Evolutionary conservation across 176 grass and related monocot genomes (phyloP).

Genomic region (Paspalum vaginatum): DNA sequence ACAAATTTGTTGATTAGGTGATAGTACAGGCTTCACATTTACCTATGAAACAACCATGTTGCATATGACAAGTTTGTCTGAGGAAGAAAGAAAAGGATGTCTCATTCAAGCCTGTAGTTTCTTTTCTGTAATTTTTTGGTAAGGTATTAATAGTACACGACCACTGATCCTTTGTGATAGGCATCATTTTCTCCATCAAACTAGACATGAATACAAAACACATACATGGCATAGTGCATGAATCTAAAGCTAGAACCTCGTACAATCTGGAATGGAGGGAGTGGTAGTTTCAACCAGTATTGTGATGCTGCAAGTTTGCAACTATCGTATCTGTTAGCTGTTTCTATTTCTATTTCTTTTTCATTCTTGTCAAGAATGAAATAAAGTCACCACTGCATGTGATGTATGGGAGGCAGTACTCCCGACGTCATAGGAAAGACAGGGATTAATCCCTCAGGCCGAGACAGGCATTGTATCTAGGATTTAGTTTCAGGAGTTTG

Average conservation of each 20-base stretch:
- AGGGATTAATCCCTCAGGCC: too few relatives aligned
- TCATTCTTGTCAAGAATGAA: conserved; percentile 1
- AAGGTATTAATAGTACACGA: background rate
- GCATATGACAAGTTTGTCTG: background rate
- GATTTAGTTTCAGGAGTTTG: too few relatives aligned
- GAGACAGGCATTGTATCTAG: too few relatives aligned
- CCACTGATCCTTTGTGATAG: background rate
- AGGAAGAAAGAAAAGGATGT: background rate
- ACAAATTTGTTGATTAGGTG: background rate
- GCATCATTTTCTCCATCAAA: too few relatives aligned
- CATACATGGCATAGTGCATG: too few relatives aligned
- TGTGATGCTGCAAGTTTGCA: conserved; percentile 1
- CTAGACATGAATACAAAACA: too few relatives aligned
- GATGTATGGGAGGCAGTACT: too few relatives aligned
- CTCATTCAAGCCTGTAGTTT: background rate
- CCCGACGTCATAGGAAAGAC: too few relatives aligned
- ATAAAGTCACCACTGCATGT: background rate
- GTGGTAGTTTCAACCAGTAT: conserved; percentile 7
- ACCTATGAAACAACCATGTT: conserved; percentile 10
- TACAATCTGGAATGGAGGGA: too few relatives aligned
- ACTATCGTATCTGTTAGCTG: background rate
- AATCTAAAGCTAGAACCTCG: too few relatives aligned
- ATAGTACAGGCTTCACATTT: background rate
- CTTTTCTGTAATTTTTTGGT: conserved; percentile 12
- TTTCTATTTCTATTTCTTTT: conserved; percentile 14